Evolutionary conservation across 352 stramenopile species (phyloP).

Genomic region (Thraustochytrium sp.): DNA sequence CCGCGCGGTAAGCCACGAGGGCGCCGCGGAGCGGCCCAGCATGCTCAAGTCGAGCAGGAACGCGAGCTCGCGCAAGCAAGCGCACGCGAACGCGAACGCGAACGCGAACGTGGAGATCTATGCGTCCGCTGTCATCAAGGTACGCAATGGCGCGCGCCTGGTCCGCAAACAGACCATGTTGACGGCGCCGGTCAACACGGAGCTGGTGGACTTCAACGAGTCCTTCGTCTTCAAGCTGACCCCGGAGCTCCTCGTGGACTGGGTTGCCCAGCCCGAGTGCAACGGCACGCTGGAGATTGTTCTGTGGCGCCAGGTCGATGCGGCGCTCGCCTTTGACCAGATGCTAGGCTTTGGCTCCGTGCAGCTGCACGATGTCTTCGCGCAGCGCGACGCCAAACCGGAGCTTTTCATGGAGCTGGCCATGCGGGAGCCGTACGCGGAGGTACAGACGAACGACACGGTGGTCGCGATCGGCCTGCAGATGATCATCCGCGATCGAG

Average conservation of each 20-base stretch:
- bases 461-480: background rate
- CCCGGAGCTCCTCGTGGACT: constrained; percentile 10
- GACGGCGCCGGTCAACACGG: background rate
- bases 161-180: constrained; percentile 36
- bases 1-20: background rate
- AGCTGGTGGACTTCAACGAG: background rate
- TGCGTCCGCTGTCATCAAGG: background rate
- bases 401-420: background rate
- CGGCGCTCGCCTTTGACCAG: background rate
- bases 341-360: constrained; percentile 15
- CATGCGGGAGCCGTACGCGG: background rate
- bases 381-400: background rate
- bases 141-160: background rate
- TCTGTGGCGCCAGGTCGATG: background rate
- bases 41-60: background rate
- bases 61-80: no score
- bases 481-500: background rate
- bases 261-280: background rate
- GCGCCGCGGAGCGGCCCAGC: background rate
- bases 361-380: background rate
- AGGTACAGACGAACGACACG: background rate
- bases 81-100: no score
- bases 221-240: constrained; percentile 5
- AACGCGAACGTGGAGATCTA: no score
- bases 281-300: constrained; percentile 25